Evolutionary conservation across 345 rosid genomes (phyloP), one percentile per base, ranked within the genome.

Genomic region (Theobroma cacao): DNA sequence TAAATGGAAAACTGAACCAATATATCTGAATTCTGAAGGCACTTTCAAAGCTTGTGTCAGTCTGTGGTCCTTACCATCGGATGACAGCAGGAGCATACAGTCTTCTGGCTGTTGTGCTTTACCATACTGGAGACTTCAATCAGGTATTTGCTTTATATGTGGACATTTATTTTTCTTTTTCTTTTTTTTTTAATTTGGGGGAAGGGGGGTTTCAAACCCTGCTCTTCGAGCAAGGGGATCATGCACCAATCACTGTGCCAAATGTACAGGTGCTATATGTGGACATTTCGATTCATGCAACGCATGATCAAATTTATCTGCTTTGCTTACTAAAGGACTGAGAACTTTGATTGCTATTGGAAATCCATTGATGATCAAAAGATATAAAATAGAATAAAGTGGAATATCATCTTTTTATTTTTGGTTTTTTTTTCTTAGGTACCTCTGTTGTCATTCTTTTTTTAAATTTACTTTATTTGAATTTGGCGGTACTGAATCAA

Each of bases 31-130:
- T 82, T 75, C 84, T 86, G 78, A 84, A 94, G 99, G 99, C 99
- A 80, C 89, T 95, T 75, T 84, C 95, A 30, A 95, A 95, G 80
- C 95, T 93, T 75, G 92, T 95, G 77, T 85, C 98, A 22, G 99
- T 95, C 11, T 95, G 99, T 45, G 99, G 99, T 71, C 99, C 99
- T 48, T 95, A 88, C 84, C 99, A 95, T 89, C 91, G 99, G 84
- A 94, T 89, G 89, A 94, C 99, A 10, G 99, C 99, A 28, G 94
- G 98, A 87, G 99, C 98, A 47, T 95, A 95, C 82, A 95, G 98
- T 86, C 98, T 93, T 84, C 88, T 95, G 74, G 99, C 99, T 64
- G 98, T 95, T 20, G 98, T 95, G 79, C 92, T 95, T 75, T 95
- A 95, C 87, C 98, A 94, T 87, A 96, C 99, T 55, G 98, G 97